phyloP scores from a whole-genome alignment of 768 basidiomycete species.

The Boletellus ananiceps region DNA sequence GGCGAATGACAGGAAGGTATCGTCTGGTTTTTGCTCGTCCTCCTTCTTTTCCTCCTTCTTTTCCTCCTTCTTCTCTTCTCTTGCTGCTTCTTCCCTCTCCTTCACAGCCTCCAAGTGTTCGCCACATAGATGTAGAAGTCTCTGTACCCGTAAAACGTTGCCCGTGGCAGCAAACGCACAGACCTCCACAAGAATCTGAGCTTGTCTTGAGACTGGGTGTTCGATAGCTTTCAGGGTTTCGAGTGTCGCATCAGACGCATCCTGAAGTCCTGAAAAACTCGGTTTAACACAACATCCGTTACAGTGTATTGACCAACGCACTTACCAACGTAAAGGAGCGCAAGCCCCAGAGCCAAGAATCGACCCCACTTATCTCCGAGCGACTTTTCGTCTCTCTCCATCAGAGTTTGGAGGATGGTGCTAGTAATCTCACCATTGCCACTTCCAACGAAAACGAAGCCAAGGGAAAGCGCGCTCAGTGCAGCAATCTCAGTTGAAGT shows the following conservation, averaged over 20 bases:
- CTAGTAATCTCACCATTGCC: slow-evolving; percentile 90
- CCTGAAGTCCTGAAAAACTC: slow-evolving; percentile 67
- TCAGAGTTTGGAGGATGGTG: slow-evolving; percentile 84
- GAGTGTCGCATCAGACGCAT: slow-evolving; percentile 88
- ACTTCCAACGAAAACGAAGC: slow-evolving; percentile 94
- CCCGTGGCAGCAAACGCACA: slow-evolving; percentile 95
- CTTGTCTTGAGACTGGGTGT: slow-evolving; percentile 86
- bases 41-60: slow-evolving; percentile 61
- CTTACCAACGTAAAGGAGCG: slow-evolving; percentile 85
- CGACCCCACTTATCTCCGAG: slow-evolving; percentile 92
- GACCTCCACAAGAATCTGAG: slow-evolving; percentile 87
- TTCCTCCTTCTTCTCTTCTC: slow-evolving; percentile 47
- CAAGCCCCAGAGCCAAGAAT: slow-evolving; percentile 87
- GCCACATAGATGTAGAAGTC: slow-evolving; percentile 88
- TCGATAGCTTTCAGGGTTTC: slow-evolving; percentile 92
- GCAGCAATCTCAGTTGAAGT: slow-evolving; percentile 86
- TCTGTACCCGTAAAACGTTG: slow-evolving; percentile 90
- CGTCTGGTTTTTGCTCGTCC: slow-evolving; percentile 50
- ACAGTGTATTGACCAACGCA: neutral
- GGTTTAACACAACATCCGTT: slow-evolving; percentile 7
- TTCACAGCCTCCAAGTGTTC: slow-evolving; percentile 69
- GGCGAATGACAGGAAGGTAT: slow-evolving; percentile 87
- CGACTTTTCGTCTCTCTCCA: slow-evolving; percentile 74
- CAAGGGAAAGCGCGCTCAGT: slow-evolving; percentile 81
- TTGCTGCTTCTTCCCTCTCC: slow-evolving; percentile 33